Evolutionary conservation across 148 eudicot genomes (phyloP).

Genomic region (Talinum fruticosum): DNA sequence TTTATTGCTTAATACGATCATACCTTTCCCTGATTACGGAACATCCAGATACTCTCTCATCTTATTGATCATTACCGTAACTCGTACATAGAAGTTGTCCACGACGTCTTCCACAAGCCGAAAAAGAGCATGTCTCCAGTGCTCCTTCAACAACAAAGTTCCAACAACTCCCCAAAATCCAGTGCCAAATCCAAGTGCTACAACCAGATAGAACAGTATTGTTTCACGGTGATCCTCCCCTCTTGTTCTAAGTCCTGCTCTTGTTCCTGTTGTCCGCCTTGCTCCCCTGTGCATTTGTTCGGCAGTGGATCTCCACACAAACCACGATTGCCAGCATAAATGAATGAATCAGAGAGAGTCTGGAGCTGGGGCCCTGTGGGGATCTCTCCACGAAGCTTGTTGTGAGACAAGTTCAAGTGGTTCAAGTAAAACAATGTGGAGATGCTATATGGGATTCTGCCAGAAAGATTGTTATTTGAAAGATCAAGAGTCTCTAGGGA

Average conservation of each 20-base stretch:
- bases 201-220: slow-evolving; percentile 19
- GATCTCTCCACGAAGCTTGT: slow-evolving; percentile 34
- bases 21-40: too few relatives aligned
- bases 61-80: slow-evolving; percentile 13
- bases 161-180: slow-evolving; percentile 42
- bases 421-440: not conserved
- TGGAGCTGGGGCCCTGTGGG: slow-evolving; percentile 25
- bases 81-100: slow-evolving; percentile 1
- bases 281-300: slow-evolving; percentile 18
- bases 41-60: too few relatives aligned
- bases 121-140: slow-evolving; percentile 25
- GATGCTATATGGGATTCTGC: slow-evolving; percentile 6
- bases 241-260: slow-evolving; percentile 10
- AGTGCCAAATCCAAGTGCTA: slow-evolving; percentile 25
- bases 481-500: not conserved
- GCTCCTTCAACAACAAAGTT: slow-evolving; percentile 17
- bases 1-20: too few relatives aligned
- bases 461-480: slow-evolving; percentile 21
- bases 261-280: too few relatives aligned
- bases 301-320: slow-evolving; percentile 43
- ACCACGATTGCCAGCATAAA: slow-evolving; percentile 31
- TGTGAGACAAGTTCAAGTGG: slow-evolving; percentile 33
- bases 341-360: slow-evolving; percentile 28
- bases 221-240: slow-evolving; percentile 1
- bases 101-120: slow-evolving; percentile 1